A percentile compares a stretch with the other conserved stretches of the same genome.
phyloP scores from a whole-genome alignment of 148 eudicot genomes.

The Heliamphora exappendiculata region DNA sequence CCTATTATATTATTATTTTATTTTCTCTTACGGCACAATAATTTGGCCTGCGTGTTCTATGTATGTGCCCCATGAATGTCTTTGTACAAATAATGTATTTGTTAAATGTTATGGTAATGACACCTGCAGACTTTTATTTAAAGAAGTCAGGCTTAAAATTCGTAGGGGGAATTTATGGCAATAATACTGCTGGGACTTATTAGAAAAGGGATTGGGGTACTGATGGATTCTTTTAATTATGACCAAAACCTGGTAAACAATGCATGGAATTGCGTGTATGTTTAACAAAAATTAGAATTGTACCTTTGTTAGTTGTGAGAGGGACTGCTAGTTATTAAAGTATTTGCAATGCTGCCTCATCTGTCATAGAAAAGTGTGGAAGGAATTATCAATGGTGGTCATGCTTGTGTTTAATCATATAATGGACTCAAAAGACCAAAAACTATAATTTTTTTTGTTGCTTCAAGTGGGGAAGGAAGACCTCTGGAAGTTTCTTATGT shows the following conservation, averaged over 20 bases:
- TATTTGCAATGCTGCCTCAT: background rate
- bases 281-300: too few relatives aligned
- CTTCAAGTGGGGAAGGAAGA: background rate
- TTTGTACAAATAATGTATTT: too few relatives aligned
- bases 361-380: background rate
- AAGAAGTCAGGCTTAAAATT: too few relatives aligned
- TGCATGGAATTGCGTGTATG: too few relatives aligned
- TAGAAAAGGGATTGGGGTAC: background rate
- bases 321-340: background rate
- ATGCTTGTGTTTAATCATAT: background rate
- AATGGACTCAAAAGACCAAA: background rate
- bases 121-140: too few relatives aligned
- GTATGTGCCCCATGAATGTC: too few relatives aligned
- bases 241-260: background rate
- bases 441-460: background rate
- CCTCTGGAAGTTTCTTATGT: background rate
- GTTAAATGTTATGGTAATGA: too few relatives aligned
- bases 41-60: too few relatives aligned
- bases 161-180: too few relatives aligned
- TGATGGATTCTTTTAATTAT: background rate
- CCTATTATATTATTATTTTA: too few relatives aligned
- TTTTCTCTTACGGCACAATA: too few relatives aligned
- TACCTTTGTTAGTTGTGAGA: background rate
- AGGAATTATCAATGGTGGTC: background rate
- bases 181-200: too few relatives aligned